Percentiles rank a stretch among this genome's conserved stretches.
Conservation (phyloP, 768 basidiomycete species). For the Amanita fuliginea region DNA sequence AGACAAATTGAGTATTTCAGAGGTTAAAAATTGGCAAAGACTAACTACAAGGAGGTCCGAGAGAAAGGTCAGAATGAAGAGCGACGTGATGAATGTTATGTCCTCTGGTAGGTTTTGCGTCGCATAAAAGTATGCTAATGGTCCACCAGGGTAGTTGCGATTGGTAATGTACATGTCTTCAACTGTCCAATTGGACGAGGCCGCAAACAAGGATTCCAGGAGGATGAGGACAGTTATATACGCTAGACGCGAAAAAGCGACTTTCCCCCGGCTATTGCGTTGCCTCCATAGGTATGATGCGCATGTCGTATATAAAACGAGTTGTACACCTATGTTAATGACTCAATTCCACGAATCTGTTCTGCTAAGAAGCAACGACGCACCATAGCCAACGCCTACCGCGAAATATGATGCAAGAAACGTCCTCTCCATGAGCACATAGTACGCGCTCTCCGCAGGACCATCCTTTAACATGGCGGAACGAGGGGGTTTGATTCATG, state of each 20-base stretch:
- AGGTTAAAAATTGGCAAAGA: background rate
- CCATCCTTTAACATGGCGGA: too few species aligned
- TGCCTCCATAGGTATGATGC: background rate
- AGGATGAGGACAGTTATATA: slow-evolving; percentile 27
- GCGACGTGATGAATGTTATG: slow-evolving; percentile 29
- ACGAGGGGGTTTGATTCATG: too few species aligned
- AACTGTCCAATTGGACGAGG: slow-evolving; percentile 28
- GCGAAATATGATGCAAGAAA: too few species aligned
- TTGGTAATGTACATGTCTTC: slow-evolving; percentile 32
- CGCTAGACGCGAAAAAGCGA: slow-evolving; percentile 14
- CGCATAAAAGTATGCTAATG: slow-evolving; percentile 31
- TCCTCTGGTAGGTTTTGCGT: slow-evolving; percentile 30
- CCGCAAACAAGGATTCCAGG: slow-evolving; percentile 26
- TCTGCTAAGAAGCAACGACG: background rate
- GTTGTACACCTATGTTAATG: background rate
- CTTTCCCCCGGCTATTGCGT: background rate
- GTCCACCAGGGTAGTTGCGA: slow-evolving; percentile 29
- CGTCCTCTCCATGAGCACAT: too few species aligned
- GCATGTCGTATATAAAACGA: background rate
- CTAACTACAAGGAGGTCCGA: slow-evolving; percentile 27
- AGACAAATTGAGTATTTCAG: background rate
- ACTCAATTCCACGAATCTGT: background rate
- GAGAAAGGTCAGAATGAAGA: slow-evolving; percentile 31
- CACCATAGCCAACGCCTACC: background rate
- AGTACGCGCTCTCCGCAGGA: too few species aligned